Base-by-base conservation (phyloP, 164 flowering plant genomes). In the Amborella trichopoda region DNA sequence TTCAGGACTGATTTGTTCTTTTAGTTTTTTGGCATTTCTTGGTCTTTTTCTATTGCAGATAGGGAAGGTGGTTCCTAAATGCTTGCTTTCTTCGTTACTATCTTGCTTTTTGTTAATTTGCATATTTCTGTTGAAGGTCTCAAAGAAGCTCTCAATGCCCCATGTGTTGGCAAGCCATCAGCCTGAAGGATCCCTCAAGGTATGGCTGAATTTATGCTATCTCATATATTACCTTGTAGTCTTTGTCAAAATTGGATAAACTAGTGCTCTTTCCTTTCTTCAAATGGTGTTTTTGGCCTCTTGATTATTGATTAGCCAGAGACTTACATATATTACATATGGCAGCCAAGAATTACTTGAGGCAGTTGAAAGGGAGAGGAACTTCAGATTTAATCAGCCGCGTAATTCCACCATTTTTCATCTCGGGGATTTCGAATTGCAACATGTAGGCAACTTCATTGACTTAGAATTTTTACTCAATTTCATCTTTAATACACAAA, bases 111-210 rank as follows among this genome's bases (percentile, higher is more conserved):
- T 38, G 16, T 18, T 38, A 10, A 16, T 38, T 38, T 16, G 41
- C 16, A n/a, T 22, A 20, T 23, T 54, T 21, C 2, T 44, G n/a
- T 44, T 55, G 18, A 39, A 84, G 95, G 95, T 81, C 87, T 48
- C 95, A 84, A 51, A 75, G 95, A 63, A 81, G 95, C 53, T 77
- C 95, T 19, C 86, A 84, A 39, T 84, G 95, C 60, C 95, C 95
- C 8, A 79, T 81, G 87, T 84, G 95, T 53, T 79, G 87, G 90
- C 95, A 81, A 51, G 38, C 77, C 26, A 65, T 84, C 51, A 77
- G 79, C 55, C 73, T 84, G 56, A 84, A 81, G 66, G 95, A 84
- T 61, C 75, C 87, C 9, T 60, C 79, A 42, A 75, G 95, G 95
- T 84, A 67, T 24, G 2, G 40, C 38, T 40, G 3, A n/a, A 26